Evolutionary conservation across 2,329 filamentous ascomycete species (phyloP), one percentile per base, ranked within the genome.

Genomic region (Cytospora mali): DNA sequence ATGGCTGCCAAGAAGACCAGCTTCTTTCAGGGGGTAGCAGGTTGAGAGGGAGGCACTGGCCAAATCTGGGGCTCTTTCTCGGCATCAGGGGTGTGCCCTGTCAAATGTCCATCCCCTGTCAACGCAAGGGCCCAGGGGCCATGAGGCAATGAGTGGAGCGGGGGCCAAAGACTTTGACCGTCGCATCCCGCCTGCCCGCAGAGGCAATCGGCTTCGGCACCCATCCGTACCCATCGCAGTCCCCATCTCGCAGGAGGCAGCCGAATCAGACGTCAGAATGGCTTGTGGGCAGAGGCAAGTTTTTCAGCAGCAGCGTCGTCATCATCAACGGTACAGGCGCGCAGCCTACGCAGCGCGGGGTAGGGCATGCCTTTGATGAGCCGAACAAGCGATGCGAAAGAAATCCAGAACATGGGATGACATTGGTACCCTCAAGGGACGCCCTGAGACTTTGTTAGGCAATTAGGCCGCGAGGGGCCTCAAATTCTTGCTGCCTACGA

Each of bases 311-410:
- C 57, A 18, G 13, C 29, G 48, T 55, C 62, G 33, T 33, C 53
- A 48, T 51, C 28, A n/a, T n/a, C 49, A 54, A 35, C 25, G 23
- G 42, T 42, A 53, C 59, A 58, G 51, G 56, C 60, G 63, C 60
- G 55, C 58, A 50, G 42, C 58, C 14, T 42, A 28, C 25, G 18
- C 46, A 55, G 49, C 13, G 29, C 48, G 46, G 58, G 39, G 16
- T 42, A 33, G 25, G 54, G 58, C 58, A n/a, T 46, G 29, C 11
- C 28, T 14, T 28, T 49, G 33, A 33, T 46, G 42, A 55, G 62
- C 51, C 62, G 62, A 56, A 25, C 31, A 63, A 63, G 61, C 56
- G 61, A 46, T 63, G 51, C 51, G 21, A 25, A 29, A 11, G 16
- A 31, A 31, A 35, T n/a, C 18, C 18, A n/a, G 18, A 18, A 42